These are phyloP conservation scores for Clarireedia hainanense DNA, from an alignment of 2,329 filamentous ascomycete genomes.

Conservation along the genomic window DNA sequence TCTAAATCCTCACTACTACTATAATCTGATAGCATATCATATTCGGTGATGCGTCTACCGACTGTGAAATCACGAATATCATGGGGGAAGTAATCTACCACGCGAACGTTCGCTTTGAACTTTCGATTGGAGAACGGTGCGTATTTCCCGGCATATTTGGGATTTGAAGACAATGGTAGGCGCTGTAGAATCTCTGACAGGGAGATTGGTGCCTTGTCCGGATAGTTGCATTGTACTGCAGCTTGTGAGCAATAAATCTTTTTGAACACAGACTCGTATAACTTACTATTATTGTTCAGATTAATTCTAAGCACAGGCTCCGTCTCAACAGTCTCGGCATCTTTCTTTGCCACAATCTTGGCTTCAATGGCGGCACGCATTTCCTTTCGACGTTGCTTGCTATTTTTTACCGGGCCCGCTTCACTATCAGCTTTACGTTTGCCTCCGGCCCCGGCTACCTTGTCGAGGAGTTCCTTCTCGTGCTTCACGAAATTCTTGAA, in stretches of 20 bases:
- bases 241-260: too few relatives aligned
- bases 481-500: constrained; percentile 33
- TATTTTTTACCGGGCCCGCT: constrained; percentile 9
- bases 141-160: constrained; percentile 26
- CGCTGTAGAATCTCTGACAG: constrained; percentile 2
- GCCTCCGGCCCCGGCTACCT: constrained; percentile 30
- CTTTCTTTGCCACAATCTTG: constrained; percentile 22
- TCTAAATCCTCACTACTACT: constrained; percentile 26
- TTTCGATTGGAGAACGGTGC: constrained; percentile 69
- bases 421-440: constrained; percentile 21
- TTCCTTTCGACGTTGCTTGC: constrained; percentile 23
- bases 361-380: constrained; percentile 26
- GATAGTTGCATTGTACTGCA: constrained; percentile 34
- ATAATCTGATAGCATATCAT: constrained; percentile 41
- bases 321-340: constrained; percentile 24
- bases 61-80: constrained; percentile 63
- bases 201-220: neutral
- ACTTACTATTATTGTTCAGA: constrained; percentile 32
- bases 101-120: constrained; percentile 63
- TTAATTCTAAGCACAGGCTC: constrained; percentile 11
- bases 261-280: too few relatives aligned
- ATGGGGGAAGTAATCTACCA: constrained; percentile 72
- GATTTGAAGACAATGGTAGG: neutral
- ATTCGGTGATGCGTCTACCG: constrained; percentile 38
- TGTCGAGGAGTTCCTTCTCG: constrained; percentile 30